Evolutionary conservation across 2,329 filamentous ascomycete species (phyloP).

Genomic region (Blastomyces emzantsi): DNA sequence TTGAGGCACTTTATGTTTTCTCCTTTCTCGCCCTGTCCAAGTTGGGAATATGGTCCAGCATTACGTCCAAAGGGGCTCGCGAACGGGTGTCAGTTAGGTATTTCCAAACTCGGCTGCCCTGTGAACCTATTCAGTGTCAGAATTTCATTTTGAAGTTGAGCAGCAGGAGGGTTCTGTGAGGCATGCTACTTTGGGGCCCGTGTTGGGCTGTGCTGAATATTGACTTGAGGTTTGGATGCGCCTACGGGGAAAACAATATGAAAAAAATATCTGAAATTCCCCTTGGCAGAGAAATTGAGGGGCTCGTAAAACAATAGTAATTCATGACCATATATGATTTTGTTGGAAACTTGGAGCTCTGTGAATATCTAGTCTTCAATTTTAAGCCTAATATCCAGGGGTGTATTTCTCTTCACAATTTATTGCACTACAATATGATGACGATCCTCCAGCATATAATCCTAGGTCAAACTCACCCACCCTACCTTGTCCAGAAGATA

Average conservation of each 20-base stretch:
- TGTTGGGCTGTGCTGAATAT: background rate
- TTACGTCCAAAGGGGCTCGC: background rate
- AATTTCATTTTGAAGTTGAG: background rate
- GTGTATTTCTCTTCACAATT: background rate
- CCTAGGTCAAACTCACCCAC: background rate
- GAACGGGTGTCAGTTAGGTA: background rate
- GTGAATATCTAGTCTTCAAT: background rate
- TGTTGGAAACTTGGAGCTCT: background rate
- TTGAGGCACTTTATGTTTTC: background rate
- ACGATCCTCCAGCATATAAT: background rate
- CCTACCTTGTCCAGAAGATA: background rate
- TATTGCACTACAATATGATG: background rate
- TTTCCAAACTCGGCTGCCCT: background rate
- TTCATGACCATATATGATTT: too few relatives aligned
- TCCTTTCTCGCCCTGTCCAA: background rate
- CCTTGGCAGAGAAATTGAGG: background rate
- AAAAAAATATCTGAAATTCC: background rate
- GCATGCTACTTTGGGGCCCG: background rate
- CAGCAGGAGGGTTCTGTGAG: background rate
- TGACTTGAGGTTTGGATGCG: background rate
- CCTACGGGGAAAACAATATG: background rate
- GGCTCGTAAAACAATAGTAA: background rate
- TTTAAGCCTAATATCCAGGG: background rate
- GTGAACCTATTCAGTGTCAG: background rate
- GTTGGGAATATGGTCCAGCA: background rate